Evolutionary conservation across 257 asterid species (phyloP), one percentile per base, ranked within the genome.

Genomic region (Prunella vulgaris): DNA sequence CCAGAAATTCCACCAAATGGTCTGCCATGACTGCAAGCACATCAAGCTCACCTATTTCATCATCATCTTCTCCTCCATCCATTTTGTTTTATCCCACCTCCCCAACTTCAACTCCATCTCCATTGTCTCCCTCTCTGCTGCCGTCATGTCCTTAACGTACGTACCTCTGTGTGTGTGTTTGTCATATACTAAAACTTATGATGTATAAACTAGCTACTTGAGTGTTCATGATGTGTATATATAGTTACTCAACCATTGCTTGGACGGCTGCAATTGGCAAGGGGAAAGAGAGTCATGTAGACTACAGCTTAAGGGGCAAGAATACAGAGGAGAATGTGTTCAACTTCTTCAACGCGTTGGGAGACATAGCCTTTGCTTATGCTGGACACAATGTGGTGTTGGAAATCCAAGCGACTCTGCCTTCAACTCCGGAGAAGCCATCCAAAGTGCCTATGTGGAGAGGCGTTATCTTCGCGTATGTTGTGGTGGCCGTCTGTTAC

Each of bases 361-460:
- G 86, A 13, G 84, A 82, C 32, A 66, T 82, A 3, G 84, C 86
- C 0, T 82, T 82, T 5, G 84, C 86, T 0, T 82, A 76, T 52
- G 84, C 84, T 0, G 86, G 84, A 0, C 86, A 82, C 66, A 84
- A 84, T 27, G 89, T 84, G n/a, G 89, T 81, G 75, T 58, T 84
- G 63, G 89, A 84, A 17, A 84, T 84, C 28, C 89, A 84, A 61
- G 89, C 89, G 2, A 84, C 85, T 1, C 80, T 84, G 27, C 89
- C 89, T 51, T 84, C 89, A 14, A 84, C 86, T 3, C 86, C 84
- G 0, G 84, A 76, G 25, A 56, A 25, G 4, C 89, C 88, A 5
- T 84, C 88, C 7, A 84, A 84, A 77, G 77, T 38, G 15, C 77
- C 88, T 5, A 84, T 84, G 87, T 82, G 87, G 89, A 77, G 76